Evolutionary conservation across 495 filamentous ascomycete species (phyloP).

Genomic region (Cercophora newfieldiana): DNA sequence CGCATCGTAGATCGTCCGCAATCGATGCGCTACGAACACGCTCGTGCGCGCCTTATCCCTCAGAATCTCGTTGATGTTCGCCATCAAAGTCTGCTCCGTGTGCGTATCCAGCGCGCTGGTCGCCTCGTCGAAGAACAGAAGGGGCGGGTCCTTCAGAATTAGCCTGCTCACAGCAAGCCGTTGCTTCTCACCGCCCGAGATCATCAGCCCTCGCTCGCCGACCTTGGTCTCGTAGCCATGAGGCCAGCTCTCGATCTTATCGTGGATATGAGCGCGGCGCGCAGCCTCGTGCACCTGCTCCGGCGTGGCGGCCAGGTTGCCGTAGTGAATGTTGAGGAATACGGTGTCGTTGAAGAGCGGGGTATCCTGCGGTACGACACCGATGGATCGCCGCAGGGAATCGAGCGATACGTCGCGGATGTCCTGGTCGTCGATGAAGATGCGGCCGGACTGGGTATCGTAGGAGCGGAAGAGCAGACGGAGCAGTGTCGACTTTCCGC

Average conservation of each 20-base stretch:
- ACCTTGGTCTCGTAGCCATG: slow-evolving; percentile 91
- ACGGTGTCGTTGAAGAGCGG: slow-evolving; percentile 96
- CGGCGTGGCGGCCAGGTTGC: slow-evolving; percentile 73
- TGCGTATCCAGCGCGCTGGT: slow-evolving; percentile 95
- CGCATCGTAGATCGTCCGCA: slow-evolving; percentile 92
- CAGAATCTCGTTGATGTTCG: slow-evolving; percentile 92
- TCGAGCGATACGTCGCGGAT: slow-evolving; percentile 79
- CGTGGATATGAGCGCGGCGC: slow-evolving; percentile 77
- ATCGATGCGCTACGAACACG: slow-evolving; percentile 88
- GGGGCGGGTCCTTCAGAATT: slow-evolving; percentile 85
- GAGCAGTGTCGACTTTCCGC: slow-evolving; percentile 92
- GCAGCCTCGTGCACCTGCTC: slow-evolving; percentile 76
- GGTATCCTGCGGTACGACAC: slow-evolving; percentile 96
- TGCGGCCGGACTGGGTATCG: slow-evolving; percentile 82
- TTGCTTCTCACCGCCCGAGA: slow-evolving; percentile 95
- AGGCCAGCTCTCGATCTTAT: slow-evolving; percentile 74
- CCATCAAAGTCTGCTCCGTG: slow-evolving; percentile 87
- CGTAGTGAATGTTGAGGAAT: slow-evolving; percentile 93
- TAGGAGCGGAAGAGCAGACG: slow-evolving; percentile 92
- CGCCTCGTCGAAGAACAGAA: slow-evolving; percentile 97
- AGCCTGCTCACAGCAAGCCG: slow-evolving; percentile 83
- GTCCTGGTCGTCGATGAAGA: slow-evolving; percentile 92
- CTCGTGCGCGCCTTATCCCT: slow-evolving; percentile 86
- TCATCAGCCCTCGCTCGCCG: slow-evolving; percentile 97
- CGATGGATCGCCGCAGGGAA: slow-evolving; percentile 81